Percentiles rank a stretch among this genome's conserved stretches.
phyloP scores from a whole-genome alignment of 2,329 filamentous ascomycete genomes.

The Penicillium sp. region DNA sequence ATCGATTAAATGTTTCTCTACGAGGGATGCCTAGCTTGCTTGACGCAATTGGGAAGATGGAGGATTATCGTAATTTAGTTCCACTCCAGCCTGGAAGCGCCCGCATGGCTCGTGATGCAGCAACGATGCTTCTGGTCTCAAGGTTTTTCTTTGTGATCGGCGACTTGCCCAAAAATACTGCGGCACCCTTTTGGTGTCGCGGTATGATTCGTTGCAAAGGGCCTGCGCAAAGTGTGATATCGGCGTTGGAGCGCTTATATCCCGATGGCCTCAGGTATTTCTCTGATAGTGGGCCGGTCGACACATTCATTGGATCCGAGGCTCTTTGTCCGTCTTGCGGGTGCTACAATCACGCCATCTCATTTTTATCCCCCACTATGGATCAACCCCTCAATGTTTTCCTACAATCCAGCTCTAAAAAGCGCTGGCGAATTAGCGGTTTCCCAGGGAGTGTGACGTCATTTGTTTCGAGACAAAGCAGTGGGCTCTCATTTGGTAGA shows the following conservation, averaged over 20 bases:
- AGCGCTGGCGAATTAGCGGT: slow-evolving; percentile 15
- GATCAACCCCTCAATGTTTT: slow-evolving; percentile 16
- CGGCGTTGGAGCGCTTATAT: slow-evolving; percentile 13
- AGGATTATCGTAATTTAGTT: slow-evolving; percentile 18
- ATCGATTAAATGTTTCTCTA: slow-evolving; percentile 13
- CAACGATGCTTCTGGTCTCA: slow-evolving; percentile 12
- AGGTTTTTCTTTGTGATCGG: slow-evolving; percentile 15
- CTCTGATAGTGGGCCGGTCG: slow-evolving; percentile 12
- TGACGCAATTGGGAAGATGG: slow-evolving; percentile 14
- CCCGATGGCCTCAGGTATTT: slow-evolving; percentile 11
- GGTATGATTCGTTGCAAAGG: slow-evolving; percentile 16
- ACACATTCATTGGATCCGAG: slow-evolving; percentile 6
- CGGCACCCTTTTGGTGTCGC: slow-evolving; percentile 11
- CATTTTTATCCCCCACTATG: slow-evolving; percentile 8
- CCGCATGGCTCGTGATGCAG: slow-evolving; percentile 15
- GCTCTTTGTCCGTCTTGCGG: slow-evolving; percentile 13
- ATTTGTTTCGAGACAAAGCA: slow-evolving; percentile 7
- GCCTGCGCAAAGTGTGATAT: slow-evolving; percentile 8
- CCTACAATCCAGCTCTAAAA: slow-evolving; percentile 9
- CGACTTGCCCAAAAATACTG: slow-evolving; percentile 7
- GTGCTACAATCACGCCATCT: slow-evolving; percentile 13
- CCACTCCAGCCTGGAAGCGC: slow-evolving; percentile 11
- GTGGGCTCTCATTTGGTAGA: slow-evolving; percentile 11
- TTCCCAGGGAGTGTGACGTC: slow-evolving; percentile 14
- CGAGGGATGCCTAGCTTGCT: slow-evolving; percentile 9